Base-by-base conservation (phyloP, 805 yeast genomes). In the Blastobotrys robertii region DNA sequence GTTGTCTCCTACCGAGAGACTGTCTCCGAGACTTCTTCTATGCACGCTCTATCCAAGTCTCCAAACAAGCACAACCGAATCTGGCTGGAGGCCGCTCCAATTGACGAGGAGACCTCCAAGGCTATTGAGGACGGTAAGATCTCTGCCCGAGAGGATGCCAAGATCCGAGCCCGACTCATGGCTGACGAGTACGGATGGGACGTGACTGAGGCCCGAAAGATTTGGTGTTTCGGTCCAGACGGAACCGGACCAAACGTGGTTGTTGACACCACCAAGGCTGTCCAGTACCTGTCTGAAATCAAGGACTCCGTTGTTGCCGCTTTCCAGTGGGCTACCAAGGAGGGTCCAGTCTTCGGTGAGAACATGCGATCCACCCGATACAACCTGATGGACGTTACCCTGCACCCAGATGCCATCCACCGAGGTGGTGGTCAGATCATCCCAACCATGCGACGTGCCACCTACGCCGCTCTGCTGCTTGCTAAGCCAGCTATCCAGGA, bases 161-260 rank as follows among this genome's bases (percentile, higher is more conserved):
- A 90, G 81, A 84, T 85, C 63, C 88, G 98, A 80, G 98, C 97
- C 62, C 88, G 97, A 82, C 64, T 85, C 68, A 77, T 90, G 79
- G 97, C 97, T 68, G 97, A 90, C 70, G 95, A 92, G 70, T 92
- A 72, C 82, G 96, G 90, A 61, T 90, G 98, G 98, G 97, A 90
- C 69, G 97, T 92, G 69, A 80, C 96, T 61, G 98, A 90, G 68
- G 98, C 97, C 74, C 88, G 98, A 84, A 90, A 92, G 92, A 92
- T 90, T 68, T 90, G 98, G 98, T 86, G 96, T 84, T 90, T 90
- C 87, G 98, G 98, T 77, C 97, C 98, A 69, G 98, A 90, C 68
- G 97, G 97, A 74, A 81, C 76, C 70, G 98, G 98, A 75, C 88
- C 98, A 65, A 90, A 90, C 79, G 73, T 92, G 67, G 97, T 90